These are phyloP conservation scores for Vararia minispora DNA, from an alignment of 768 basidiomycete genomes.

Conservation along the genomic window DNA sequence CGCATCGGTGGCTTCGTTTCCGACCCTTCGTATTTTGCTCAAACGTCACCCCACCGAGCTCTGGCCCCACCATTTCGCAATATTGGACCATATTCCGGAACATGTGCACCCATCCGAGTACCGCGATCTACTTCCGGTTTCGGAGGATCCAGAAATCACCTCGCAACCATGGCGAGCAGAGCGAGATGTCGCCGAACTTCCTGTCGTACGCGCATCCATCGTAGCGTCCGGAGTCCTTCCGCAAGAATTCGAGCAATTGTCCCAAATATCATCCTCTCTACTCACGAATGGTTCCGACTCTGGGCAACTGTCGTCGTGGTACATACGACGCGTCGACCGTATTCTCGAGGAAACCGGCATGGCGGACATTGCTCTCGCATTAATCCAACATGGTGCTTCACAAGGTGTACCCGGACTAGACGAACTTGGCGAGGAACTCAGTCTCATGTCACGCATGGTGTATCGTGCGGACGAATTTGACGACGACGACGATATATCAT, in stretches of 20 bases:
- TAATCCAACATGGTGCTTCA: conserved; percentile 80
- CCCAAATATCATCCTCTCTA: conserved; percentile 34
- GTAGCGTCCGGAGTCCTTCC: conserved; percentile 16
- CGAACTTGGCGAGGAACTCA: conserved; percentile 84
- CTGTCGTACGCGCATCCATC: conserved; percentile 32
- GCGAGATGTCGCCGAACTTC: conserved; percentile 48
- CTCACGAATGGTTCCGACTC: too few relatives aligned
- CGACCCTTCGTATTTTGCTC: conserved; percentile 47
- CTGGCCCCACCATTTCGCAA: conserved; percentile 57
- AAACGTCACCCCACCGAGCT: conserved; percentile 43
- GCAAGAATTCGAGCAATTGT: too few relatives aligned
- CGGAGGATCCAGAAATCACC: conserved; percentile 37
- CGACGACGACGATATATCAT: conserved; percentile 57
- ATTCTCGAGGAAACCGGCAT: conserved; percentile 62
- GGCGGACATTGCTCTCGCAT: conserved; percentile 65
- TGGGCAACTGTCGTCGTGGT: conserved; percentile 68
- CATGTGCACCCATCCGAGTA: conserved; percentile 56
- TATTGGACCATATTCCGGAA: conserved; percentile 68
- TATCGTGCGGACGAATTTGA: conserved; percentile 57
- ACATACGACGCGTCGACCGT: conserved; percentile 47
- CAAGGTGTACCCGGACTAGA: conserved; percentile 71
- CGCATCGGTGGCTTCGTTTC: conserved; percentile 50
- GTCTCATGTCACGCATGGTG: conserved; percentile 73
- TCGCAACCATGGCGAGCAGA: conserved; percentile 37
- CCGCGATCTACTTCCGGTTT: conserved; percentile 48